Evolutionary conservation across 2,329 filamentous ascomycete genomes (phyloP).

Genomic region (Rhytidhysteron rufulum): DNA sequence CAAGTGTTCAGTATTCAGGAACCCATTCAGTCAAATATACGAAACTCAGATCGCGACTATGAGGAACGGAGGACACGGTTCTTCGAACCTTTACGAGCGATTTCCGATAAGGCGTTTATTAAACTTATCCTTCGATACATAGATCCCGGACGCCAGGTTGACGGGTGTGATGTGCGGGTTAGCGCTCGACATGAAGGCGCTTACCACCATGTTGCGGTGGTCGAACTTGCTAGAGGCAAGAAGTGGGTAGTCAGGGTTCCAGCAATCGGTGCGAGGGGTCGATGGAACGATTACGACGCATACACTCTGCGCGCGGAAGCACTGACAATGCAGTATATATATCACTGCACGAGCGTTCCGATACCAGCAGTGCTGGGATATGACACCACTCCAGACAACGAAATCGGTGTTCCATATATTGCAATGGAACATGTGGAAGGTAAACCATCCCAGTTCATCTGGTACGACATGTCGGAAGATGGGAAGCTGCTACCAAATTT

Average conservation of each 20-base stretch:
- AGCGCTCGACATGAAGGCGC: conserved; percentile 4
- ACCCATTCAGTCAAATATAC: no score
- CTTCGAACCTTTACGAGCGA: no score
- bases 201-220: conserved; percentile 8
- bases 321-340: conserved; percentile 10
- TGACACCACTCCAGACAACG: conserved; percentile 10
- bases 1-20: no score
- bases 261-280: neutral
- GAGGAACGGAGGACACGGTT: no score
- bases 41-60: no score
- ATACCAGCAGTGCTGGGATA: conserved; percentile 14
- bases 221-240: conserved; percentile 2
- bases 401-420: conserved; percentile 14
- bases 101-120: neutral
- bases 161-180: neutral
- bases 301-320: conserved; percentile 9
- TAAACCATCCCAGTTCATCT: conserved; percentile 9
- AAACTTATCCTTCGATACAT: neutral
- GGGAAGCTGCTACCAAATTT: neutral
- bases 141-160: neutral
- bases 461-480: conserved; percentile 7
- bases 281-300: conserved; percentile 8
- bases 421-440: conserved; percentile 14
- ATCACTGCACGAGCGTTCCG: conserved; percentile 7
- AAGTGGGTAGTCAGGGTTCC: conserved; percentile 3